Percentiles rank a stretch among this genome's conserved stretches.
phyloP scores from a whole-genome alignment of 805 yeast genomes.

The Kodamaea fukazawae region DNA sequence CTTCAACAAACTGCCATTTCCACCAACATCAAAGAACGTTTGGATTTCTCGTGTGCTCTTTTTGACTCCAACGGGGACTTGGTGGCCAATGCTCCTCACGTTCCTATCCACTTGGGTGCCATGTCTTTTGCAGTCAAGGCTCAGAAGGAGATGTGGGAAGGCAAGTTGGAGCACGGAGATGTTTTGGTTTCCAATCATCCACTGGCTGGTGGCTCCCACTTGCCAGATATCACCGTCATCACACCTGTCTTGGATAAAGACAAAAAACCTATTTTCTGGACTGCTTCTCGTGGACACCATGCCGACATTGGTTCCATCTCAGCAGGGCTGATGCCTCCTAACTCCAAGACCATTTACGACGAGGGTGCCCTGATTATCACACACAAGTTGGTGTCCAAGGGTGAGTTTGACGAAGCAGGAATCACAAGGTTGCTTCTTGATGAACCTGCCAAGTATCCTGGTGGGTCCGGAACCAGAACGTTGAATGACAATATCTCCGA shows the following conservation, averaged over 20 bases:
- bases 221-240: constrained; percentile 72
- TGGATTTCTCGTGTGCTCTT: constrained; percentile 46
- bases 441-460: constrained; percentile 78
- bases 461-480: constrained; percentile 87
- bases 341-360: constrained; percentile 77
- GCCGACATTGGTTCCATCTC: constrained; percentile 92
- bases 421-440: constrained; percentile 59
- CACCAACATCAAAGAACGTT: constrained; percentile 43
- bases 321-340: constrained; percentile 95
- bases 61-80: constrained; percentile 42
- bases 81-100: constrained; percentile 47
- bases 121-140: constrained; percentile 48
- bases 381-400: constrained; percentile 65
- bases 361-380: constrained; percentile 90
- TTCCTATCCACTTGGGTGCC: constrained; percentile 46
- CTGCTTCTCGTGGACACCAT: constrained; percentile 94
- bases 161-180: constrained; percentile 40
- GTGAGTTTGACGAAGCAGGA: constrained; percentile 71
- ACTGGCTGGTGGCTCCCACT: constrained; percentile 42
- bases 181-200: constrained; percentile 45
- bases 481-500: constrained; percentile 77
- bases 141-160: constrained; percentile 39
- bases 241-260: constrained; percentile 71
- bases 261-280: constrained; percentile 69
- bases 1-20: constrained; percentile 46